Percentiles rank a stretch among this genome's conserved stretches.
These are phyloP conservation scores for Ganoderma multipileum DNA, from an alignment of 1,284 basidiomycete genomes.

Conservation along the genomic window DNA sequence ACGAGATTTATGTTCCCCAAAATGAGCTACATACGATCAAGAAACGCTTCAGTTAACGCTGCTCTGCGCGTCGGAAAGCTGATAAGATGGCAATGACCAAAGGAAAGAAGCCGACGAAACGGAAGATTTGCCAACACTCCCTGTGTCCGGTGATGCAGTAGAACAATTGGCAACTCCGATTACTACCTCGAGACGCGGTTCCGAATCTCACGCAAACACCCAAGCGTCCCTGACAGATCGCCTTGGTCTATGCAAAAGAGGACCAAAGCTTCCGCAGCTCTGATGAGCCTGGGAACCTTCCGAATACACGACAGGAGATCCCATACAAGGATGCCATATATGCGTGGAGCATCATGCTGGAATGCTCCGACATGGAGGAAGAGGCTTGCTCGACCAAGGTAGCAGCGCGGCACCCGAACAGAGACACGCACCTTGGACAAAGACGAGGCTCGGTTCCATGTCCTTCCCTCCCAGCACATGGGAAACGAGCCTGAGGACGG, in stretches of 20 bases:
- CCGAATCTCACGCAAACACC: background rate
- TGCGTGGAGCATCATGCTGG: background rate
- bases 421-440: slow-evolving; percentile 66
- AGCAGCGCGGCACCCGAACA: background rate
- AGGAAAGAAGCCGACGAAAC: background rate
- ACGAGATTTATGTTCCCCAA: slow-evolving; percentile 24
- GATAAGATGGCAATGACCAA: background rate
- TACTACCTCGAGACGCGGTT: background rate
- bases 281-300: slow-evolving; percentile 17
- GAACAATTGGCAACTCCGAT: background rate
- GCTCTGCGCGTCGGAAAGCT: background rate
- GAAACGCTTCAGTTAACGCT: background rate
- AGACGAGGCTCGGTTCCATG: slow-evolving; percentile 67
- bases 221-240: background rate
- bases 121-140: background rate
- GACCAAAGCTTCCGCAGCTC: background rate
- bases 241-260: background rate
- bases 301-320: slow-evolving; percentile 1
- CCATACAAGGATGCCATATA: background rate
- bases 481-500: slow-evolving; percentile 66
- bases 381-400: background rate
- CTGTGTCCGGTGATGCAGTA: background rate
- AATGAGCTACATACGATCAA: slow-evolving; percentile 30
- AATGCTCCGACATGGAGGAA: background rate
- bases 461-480: slow-evolving; percentile 68